Conservation (phyloP, 345 rosid genomes). For the Geranium brycei region DNA sequence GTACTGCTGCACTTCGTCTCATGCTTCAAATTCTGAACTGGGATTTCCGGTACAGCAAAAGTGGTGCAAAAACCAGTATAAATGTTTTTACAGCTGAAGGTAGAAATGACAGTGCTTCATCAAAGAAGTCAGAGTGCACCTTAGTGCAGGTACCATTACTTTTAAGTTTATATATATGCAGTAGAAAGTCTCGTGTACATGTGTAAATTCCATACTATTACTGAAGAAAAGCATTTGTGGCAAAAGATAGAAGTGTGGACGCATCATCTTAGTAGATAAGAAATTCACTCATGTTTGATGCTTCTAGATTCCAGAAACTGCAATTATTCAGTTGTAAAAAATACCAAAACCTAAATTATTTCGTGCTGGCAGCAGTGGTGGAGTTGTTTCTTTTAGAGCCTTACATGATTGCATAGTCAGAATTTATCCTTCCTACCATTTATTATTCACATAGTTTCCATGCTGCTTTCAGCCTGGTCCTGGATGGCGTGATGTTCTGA, state of each 20-base stretch:
- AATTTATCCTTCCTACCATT: too few species aligned
- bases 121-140: constrained; percentile 56
- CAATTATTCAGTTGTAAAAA: too few species aligned
- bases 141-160: constrained; percentile 61
- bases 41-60: constrained; percentile 55
- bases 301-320: too few species aligned
- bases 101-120: constrained; percentile 34
- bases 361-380: too few species aligned
- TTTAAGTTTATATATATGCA: constrained; percentile 8
- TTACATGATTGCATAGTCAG: too few species aligned
- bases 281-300: too few species aligned
- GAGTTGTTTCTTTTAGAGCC: too few species aligned
- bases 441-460: not conserved
- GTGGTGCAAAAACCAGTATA: constrained; percentile 27
- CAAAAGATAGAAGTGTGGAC: too few species aligned
- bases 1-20: constrained; percentile 68
- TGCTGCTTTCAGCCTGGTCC: constrained; percentile 77
- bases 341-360: too few species aligned
- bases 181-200: not conserved
- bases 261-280: too few species aligned
- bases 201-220: not conserved
- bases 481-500: constrained; percentile 75
- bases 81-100: constrained; percentile 49
- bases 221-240: too few species aligned
- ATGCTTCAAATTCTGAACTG: constrained; percentile 91